These are phyloP conservation scores for Aspergillus alliaceus DNA, from an alignment of 2,329 filamentous ascomycete species.

Conservation along the genomic window DNA sequence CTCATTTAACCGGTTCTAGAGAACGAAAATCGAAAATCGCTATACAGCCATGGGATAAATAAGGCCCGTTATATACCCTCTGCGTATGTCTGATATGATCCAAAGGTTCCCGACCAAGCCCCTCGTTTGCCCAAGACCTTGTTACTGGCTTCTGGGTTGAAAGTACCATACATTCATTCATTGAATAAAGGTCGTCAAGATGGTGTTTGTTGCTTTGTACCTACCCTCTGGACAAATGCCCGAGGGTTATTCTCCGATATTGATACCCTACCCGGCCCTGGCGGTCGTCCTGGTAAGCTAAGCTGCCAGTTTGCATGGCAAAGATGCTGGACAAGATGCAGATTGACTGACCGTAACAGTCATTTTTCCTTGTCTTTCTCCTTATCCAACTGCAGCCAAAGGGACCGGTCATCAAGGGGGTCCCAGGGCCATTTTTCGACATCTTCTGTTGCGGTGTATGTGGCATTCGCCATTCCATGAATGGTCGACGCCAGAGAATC, in stretches of 20 bases:
- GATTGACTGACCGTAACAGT: background rate
- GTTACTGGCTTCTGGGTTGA: background rate
- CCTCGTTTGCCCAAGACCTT: background rate
- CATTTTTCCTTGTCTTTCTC: slow-evolving; percentile 16
- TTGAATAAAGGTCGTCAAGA: background rate
- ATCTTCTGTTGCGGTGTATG: slow-evolving; percentile 20
- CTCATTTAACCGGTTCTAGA: background rate
- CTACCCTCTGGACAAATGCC: slow-evolving; percentile 8
- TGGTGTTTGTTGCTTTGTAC: slow-evolving; percentile 10
- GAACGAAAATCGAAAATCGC: background rate
- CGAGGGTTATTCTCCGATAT: background rate
- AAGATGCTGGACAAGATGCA: background rate
- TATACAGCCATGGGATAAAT: background rate
- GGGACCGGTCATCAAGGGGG: slow-evolving; percentile 18
- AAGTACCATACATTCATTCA: background rate
- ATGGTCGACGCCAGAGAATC: too few species aligned
- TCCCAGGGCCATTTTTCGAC: slow-evolving; percentile 16
- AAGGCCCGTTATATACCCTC: background rate
- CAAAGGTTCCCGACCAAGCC: background rate
- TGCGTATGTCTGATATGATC: too few species aligned
- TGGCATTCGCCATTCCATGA: too few species aligned
- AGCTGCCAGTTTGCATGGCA: background rate
- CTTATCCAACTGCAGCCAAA: slow-evolving; percentile 15
- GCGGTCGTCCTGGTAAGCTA: slow-evolving; percentile 11
- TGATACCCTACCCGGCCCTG: slow-evolving; percentile 8